Conservation (phyloP, 441 rosid genomes). For the Pelargonium fulgidum region DNA sequence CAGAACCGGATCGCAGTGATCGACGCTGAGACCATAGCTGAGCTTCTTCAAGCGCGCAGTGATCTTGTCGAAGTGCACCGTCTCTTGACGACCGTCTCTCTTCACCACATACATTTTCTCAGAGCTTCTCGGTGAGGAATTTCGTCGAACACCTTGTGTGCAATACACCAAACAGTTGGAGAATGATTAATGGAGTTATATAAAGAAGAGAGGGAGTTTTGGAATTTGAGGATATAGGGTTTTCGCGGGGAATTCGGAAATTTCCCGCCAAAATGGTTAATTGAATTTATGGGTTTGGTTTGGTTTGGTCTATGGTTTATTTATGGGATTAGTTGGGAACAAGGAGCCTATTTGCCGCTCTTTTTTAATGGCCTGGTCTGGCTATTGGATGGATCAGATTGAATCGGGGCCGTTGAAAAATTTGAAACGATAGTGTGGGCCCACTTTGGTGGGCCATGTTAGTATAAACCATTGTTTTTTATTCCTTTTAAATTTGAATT, state of each 20-base stretch:
- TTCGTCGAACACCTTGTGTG: conserved; percentile 33
- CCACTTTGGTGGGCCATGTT: too few species aligned
- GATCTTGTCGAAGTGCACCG: conserved; percentile 90
- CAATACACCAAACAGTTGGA: not conserved
- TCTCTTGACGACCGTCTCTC: conserved; percentile 80
- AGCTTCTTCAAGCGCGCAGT: conserved; percentile 92
- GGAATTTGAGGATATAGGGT: conserved; percentile 13
- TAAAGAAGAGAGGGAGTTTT: conserved; percentile 19
- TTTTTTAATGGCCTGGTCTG: too few species aligned
- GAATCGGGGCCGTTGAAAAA: too few species aligned
- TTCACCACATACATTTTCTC: conserved; percentile 74
- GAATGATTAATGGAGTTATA: not conserved
- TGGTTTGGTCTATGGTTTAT: too few species aligned
- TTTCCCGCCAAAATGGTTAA: too few species aligned
- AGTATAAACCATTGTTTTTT: too few species aligned
- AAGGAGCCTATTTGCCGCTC: too few species aligned
- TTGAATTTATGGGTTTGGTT: too few species aligned
- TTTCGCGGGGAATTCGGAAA: not conserved
- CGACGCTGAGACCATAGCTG: conserved; percentile 78
- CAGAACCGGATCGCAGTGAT: conserved; percentile 90
- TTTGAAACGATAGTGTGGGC: too few species aligned
- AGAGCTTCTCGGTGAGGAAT: not conserved
- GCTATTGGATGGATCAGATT: too few species aligned
- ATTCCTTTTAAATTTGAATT: too few species aligned
- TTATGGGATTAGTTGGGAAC: too few species aligned